Conservation (phyloP, 2,329 filamentous ascomycete species). For the Fusarium sp. region DNA sequence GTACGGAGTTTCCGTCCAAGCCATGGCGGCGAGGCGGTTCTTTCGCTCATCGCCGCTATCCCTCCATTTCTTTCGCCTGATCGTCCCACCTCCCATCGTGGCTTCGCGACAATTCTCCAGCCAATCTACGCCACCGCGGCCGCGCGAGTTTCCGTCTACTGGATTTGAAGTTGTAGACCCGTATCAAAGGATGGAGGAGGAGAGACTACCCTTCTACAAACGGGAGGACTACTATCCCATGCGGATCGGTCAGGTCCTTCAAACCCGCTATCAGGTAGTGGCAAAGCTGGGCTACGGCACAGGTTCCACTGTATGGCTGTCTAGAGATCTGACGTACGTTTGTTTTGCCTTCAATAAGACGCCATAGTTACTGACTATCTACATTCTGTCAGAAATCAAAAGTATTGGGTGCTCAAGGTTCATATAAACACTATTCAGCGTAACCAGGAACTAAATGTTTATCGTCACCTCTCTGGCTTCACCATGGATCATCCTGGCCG, state of each 20-base stretch:
- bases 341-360: background rate
- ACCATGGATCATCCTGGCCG: background rate
- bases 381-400: background rate
- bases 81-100: background rate
- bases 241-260: background rate
- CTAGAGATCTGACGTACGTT: background rate
- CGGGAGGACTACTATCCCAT: background rate
- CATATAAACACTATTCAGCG: background rate
- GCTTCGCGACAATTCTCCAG: background rate
- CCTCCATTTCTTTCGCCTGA: background rate
- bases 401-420: background rate
- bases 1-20: too few species aligned
- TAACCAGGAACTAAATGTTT: background rate
- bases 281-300: background rate
- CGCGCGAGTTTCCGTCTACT: background rate
- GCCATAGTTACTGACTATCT: background rate
- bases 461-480: background rate
- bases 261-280: background rate
- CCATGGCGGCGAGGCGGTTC: background rate
- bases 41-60: background rate
- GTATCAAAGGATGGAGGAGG: background rate
- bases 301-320: background rate
- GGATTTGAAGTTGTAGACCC: background rate
- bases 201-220: background rate
- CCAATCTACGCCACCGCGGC: background rate